Evolutionary conservation across 208 protist species (phyloP).

Genomic region (Trypanosoma conorhini): DNA sequence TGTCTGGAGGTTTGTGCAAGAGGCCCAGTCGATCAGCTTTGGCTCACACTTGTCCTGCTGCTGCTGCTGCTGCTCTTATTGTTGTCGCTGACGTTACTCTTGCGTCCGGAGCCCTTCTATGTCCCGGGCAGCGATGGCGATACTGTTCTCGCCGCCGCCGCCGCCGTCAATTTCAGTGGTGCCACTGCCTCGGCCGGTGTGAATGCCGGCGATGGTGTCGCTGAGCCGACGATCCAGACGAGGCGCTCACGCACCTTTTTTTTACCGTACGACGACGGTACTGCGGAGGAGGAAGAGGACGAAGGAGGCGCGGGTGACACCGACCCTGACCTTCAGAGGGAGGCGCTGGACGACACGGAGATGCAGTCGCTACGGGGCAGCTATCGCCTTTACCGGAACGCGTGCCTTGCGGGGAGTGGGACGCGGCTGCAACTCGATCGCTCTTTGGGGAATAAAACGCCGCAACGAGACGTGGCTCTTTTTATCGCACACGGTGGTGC

Average conservation of each 20-base stretch:
- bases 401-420: background rate
- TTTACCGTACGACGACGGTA: background rate
- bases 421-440: background rate
- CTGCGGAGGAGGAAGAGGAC: background rate
- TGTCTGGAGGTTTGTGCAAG: background rate
- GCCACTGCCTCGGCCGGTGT: background rate
- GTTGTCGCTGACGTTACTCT: too few relatives aligned
- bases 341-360: background rate
- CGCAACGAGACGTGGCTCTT: background rate
- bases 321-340: background rate
- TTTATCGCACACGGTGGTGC: background rate
- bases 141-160: background rate
- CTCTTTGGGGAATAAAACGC: background rate
- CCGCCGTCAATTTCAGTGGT: background rate
- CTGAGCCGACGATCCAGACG: background rate
- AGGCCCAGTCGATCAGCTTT: background rate
- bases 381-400: constrained; percentile 7
- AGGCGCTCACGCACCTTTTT: background rate
- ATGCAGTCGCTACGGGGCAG: background rate
- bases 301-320: background rate
- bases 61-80: background rate
- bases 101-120: background rate
- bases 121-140: background rate
- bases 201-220: background rate
- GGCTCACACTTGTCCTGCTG: background rate